Conservation (phyloP, 2,329 filamentous ascomycete species). For the Biscogniauxia mediterranea region DNA sequence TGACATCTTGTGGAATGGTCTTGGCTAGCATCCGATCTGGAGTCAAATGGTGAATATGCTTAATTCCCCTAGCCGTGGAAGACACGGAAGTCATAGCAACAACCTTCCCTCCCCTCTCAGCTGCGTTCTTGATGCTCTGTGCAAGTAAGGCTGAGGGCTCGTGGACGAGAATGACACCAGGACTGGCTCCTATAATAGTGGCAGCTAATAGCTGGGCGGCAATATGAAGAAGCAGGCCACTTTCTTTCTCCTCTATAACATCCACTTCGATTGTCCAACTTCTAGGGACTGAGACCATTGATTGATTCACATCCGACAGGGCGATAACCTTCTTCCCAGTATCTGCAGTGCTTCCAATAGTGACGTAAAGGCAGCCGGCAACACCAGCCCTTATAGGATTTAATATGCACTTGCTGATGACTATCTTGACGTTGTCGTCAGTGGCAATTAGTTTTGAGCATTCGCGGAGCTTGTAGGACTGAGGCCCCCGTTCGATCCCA, state of each 20-base stretch:
- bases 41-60: not conserved
- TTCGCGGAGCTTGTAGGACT: conserved; percentile 1
- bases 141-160: conserved; percentile 4
- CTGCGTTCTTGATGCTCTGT: not conserved
- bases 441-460: not conserved
- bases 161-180: conserved; percentile 11
- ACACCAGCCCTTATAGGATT: conserved; percentile 4
- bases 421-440: conserved; percentile 6
- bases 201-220: conserved; percentile 9
- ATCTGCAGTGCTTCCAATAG: conserved; percentile 4
- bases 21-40: not conserved
- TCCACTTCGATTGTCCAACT: conserved; percentile 7
- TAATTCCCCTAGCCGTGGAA: not conserved
- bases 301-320: conserved; percentile 9
- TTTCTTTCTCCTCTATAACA: conserved; percentile 7
- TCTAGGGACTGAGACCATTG: conserved; percentile 10
- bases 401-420: conserved; percentile 8
- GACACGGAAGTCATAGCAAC: conserved; percentile 3
- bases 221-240: conserved; percentile 4
- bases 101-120: not conserved
- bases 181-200: conserved; percentile 5
- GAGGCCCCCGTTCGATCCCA: not conserved
- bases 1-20: not conserved
- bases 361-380: conserved; percentile 9
- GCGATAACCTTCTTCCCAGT: conserved; percentile 9